Conservation (phyloP, 768 basidiomycete genomes). For the Auricularia sp. region DNA sequence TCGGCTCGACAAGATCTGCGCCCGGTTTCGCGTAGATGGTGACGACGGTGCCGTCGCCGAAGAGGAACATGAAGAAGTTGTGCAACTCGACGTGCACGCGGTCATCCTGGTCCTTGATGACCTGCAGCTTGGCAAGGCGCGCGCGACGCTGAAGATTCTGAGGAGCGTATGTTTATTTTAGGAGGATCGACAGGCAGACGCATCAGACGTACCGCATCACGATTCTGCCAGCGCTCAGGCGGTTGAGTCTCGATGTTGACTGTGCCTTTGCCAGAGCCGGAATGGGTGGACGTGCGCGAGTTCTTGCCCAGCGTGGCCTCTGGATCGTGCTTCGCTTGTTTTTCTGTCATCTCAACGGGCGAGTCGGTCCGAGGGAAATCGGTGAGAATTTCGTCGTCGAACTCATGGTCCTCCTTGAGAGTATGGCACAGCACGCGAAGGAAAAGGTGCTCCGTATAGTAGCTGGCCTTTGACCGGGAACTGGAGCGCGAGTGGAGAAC, state of each 20-base stretch:
- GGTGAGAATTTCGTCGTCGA: neutral
- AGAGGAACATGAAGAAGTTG: constrained; percentile 60
- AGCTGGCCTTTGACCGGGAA: constrained; percentile 59
- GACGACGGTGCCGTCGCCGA: constrained; percentile 35
- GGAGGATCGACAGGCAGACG: neutral
- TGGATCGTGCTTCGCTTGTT: neutral
- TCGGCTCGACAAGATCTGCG: constrained; percentile 43
- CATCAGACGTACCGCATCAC: neutral
- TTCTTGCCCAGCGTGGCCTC: constrained; percentile 1
- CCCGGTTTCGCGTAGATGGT: constrained; percentile 36
- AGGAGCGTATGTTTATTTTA: neutral
- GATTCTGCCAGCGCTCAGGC: neutral
- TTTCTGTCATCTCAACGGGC: neutral
- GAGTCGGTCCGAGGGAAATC: neutral
- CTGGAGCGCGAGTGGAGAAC: constrained; percentile 44
- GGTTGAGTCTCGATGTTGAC: neutral
- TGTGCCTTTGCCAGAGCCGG: neutral
- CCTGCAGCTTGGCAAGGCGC: neutral
- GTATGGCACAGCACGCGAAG: constrained; percentile 58
- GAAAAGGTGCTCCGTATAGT: constrained; percentile 63
- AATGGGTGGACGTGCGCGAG: neutral
- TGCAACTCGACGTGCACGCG: constrained; percentile 49
- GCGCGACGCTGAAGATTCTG: neutral
- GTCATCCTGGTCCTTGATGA: constrained; percentile 14
- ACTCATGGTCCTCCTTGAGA: constrained; percentile 29